Percentiles rank a stretch among this genome's conserved stretches.
Conservation (phyloP, 148 eudicot species). For the Bassia scoparia region DNA sequence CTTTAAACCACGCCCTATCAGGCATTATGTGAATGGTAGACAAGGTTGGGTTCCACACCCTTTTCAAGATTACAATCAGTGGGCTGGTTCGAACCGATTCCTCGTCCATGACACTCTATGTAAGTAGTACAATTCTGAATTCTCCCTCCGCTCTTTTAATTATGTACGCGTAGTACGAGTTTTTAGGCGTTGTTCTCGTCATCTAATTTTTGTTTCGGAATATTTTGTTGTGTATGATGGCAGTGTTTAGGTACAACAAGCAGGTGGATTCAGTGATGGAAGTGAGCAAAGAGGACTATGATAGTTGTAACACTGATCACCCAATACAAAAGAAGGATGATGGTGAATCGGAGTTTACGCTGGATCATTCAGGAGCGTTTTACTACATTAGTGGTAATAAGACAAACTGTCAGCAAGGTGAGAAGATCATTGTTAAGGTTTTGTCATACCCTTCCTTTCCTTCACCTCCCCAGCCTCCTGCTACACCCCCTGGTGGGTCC, state of each 20-base stretch:
- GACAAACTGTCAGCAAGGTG: slow-evolving; percentile 44
- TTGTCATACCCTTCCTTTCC: slow-evolving; percentile 16
- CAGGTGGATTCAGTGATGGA: slow-evolving; percentile 55
- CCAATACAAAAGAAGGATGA: slow-evolving; percentile 36
- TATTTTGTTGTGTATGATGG: neutral
- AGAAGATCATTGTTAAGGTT: slow-evolving; percentile 46
- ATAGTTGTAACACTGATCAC: slow-evolving; percentile 36
- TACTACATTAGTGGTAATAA: slow-evolving; percentile 61
- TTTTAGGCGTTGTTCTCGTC: too few relatives aligned
- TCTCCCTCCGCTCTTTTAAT: too few relatives aligned
- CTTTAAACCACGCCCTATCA: slow-evolving; percentile 16
- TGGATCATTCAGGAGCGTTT: slow-evolving; percentile 54
- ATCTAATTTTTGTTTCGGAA: too few relatives aligned
- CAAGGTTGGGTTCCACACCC: slow-evolving; percentile 64
- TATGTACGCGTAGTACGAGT: too few relatives aligned
- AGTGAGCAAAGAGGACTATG: slow-evolving; percentile 52
- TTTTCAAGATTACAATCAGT: slow-evolving; percentile 46
- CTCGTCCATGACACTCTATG: slow-evolving; percentile 57
- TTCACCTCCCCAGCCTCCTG: slow-evolving; percentile 19
- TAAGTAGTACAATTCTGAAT: slow-evolving; percentile 25
- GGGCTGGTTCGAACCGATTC: slow-evolving; percentile 56
- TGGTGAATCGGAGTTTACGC: slow-evolving; percentile 40
- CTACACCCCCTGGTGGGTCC: neutral
- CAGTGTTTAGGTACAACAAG: slow-evolving; percentile 54
- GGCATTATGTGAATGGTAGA: slow-evolving; percentile 50